phyloP scores from a whole-genome alignment of 2,329 filamentous ascomycete species.

The Colletotrichum sp. region DNA sequence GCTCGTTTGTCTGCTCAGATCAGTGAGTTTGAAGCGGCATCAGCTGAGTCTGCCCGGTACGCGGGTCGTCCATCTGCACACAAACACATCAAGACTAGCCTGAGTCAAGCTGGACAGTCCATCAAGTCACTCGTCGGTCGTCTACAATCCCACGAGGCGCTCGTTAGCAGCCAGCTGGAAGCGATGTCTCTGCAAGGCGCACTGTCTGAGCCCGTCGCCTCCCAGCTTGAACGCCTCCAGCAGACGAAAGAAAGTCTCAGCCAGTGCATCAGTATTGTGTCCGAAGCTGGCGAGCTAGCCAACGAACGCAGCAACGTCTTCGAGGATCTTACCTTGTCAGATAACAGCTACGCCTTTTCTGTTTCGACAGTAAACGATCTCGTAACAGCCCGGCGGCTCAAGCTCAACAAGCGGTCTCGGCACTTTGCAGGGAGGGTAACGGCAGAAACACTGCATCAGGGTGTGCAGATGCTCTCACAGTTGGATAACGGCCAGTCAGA shows the following conservation, averaged over 20 bases:
- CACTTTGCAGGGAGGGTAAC: no score
- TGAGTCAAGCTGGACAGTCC: constrained; percentile 20
- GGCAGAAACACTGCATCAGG: no score
- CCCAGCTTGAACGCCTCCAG: constrained; percentile 22
- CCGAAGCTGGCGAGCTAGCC: constrained; percentile 22
- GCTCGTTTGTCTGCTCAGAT: constrained; percentile 26
- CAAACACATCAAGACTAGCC: constrained; percentile 21
- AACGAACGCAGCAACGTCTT: constrained; percentile 27
- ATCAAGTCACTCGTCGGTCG: constrained; percentile 22
- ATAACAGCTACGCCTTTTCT: constrained; percentile 26
- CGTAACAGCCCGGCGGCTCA: constrained; percentile 25
- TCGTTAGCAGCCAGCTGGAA: constrained; percentile 22
- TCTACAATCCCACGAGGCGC: constrained; percentile 20
- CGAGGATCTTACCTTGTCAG: constrained; percentile 27
- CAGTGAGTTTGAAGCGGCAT: constrained; percentile 5
- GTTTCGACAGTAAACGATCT: constrained; percentile 29
- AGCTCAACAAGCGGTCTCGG: constrained; percentile 5
- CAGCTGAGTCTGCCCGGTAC: constrained; percentile 20
- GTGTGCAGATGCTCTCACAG: no score
- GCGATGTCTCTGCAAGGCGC: constrained; percentile 18
- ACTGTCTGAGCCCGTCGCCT: background rate
- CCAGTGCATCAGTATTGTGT: constrained; percentile 26
- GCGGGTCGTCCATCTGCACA: constrained; percentile 23
- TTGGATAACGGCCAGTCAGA: no score
- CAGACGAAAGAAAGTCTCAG: constrained; percentile 26